Percentiles rank a stretch among this genome's conserved stretches.
Evolutionary conservation across 441 rosid species (phyloP).

Genomic region (Erodium moschatum): DNA sequence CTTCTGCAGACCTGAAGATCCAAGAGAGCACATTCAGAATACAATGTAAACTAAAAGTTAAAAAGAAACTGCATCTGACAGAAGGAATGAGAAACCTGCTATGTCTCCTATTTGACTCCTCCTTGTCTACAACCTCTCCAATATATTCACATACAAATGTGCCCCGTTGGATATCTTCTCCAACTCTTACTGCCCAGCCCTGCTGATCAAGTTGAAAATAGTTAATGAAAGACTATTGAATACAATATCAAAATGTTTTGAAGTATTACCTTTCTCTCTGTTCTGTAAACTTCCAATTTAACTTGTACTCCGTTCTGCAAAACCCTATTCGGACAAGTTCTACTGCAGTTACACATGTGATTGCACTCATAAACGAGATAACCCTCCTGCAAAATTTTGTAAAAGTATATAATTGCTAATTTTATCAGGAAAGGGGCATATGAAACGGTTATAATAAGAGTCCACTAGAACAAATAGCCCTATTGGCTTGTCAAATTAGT

Average conservation of each 20-base stretch:
- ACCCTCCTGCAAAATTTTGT: slow-evolving; percentile 64
- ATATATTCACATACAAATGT: slow-evolving; percentile 77
- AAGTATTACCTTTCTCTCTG: slow-evolving; percentile 62
- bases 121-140: slow-evolving; percentile 72
- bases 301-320: slow-evolving; percentile 73
- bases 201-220: slow-evolving; percentile 23
- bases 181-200: slow-evolving; percentile 97
- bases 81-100: slow-evolving; percentile 40
- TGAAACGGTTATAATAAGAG: not conserved
- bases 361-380: slow-evolving; percentile 98
- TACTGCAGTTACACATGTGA: slow-evolving; percentile 60
- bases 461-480: not conserved
- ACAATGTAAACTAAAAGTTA: not conserved
- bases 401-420: slow-evolving; percentile 17
- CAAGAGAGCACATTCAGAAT: slow-evolving; percentile 17
- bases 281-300: slow-evolving; percentile 73
- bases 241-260: slow-evolving; percentile 16
- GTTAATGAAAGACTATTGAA: slow-evolving; percentile 12
- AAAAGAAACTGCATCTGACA: slow-evolving; percentile 11
- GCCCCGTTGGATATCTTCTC: slow-evolving; percentile 74
- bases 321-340: slow-evolving; percentile 78
- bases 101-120: slow-evolving; percentile 59
- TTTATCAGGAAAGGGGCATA: not conserved
- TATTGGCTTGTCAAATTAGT: slow-evolving; percentile 5
- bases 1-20: slow-evolving; percentile 47